Base-by-base conservation (phyloP, 148 eudicot genomes). In the Camellia sinensis region DNA sequence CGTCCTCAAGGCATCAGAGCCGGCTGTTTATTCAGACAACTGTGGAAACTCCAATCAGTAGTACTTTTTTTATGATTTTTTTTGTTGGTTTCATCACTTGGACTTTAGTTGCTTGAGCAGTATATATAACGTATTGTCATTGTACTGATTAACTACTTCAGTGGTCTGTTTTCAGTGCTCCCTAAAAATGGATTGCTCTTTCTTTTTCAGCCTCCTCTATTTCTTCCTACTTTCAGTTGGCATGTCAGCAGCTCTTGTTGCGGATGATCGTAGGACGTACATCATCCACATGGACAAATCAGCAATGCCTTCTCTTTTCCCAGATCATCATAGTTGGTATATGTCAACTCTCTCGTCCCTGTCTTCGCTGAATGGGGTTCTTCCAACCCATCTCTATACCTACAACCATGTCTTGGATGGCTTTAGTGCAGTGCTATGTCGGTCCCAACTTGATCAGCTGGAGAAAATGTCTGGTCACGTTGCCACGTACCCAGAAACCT, bases 401-500 rank as follows among this genome's bases (percentile, higher is more conserved):
- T 81, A 81, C n/a, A 74, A 74, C 71, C 72, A 78, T 61, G 86
- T 78, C 19, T 72, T 81, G 56, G 45, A 74, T 22, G 86, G 84
- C 17, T 81, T 84, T 57, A 84, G 80, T 52, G 86, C 80, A 8
- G 78, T 78, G 10, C 64, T 81, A 1, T 52, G 84, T 0, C 53
- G 12, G 13, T 67, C 78, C 6, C 83, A 80, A 1, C 62, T 80
- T 2, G 64, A 45, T 17, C 52, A 56, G 61, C 60, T 84, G 5
- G 63, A 80, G 60, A 48, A 60, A 22, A 80, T 71, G 52, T 46
- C 83, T 0, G 83, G 83, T n/a, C 83, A 84, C 72, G 2, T 83
- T 37, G 75, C 79, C n/a, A 65, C 79, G 3, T 80, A 54, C 10
- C 15, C 43, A 7, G 75, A 80, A 4, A 56, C 66, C 7, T 54